Evolutionary conservation across 352 stramenopile species (phyloP).

Genomic region (Saprolegnia diclina): DNA sequence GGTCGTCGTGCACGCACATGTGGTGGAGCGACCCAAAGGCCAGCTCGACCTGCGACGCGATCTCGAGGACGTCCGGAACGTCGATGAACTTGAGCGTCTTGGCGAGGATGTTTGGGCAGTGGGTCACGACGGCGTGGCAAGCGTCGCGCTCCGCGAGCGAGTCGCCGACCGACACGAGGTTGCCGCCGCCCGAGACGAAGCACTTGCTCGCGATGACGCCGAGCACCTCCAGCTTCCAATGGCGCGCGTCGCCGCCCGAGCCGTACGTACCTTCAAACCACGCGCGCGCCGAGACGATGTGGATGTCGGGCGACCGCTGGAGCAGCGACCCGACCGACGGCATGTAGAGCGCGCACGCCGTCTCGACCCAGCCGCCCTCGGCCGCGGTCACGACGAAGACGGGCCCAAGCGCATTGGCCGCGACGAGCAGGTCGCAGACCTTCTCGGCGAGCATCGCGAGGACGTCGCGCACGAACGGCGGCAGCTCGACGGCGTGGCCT

Average conservation of each 20-base stretch:
- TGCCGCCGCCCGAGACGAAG: conserved; percentile 46
- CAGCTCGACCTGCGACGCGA: conserved; percentile 78
- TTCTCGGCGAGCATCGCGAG: background rate
- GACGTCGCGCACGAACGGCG: conserved; percentile 43
- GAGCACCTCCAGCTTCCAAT: conserved; percentile 84
- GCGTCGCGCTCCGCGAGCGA: conserved; percentile 84
- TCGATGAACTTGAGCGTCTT: conserved; percentile 87
- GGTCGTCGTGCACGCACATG: conserved; percentile 71
- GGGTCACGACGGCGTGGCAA: conserved; percentile 61
- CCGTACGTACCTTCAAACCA: conserved; percentile 85
- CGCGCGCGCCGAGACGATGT: conserved; percentile 78
- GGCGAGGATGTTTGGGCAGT: conserved; percentile 51
- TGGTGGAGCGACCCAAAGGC: conserved; percentile 82
- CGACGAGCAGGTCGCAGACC: conserved; percentile 40
- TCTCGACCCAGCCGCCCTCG: conserved; percentile 79
- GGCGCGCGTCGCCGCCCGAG: conserved; percentile 61
- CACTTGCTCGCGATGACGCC: conserved; percentile 81
- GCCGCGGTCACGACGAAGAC: conserved; percentile 83
- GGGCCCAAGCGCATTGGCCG: conserved; percentile 67
- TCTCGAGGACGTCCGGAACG: conserved; percentile 67
- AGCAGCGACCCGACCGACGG: conserved; percentile 58
- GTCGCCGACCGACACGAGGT: conserved; percentile 76
- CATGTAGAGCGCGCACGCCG: conserved; percentile 72
- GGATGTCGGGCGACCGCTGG: conserved; percentile 56
- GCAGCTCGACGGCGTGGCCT: conserved; percentile 60